Base-by-base conservation (phyloP, 176 grass and related monocot genomes). In the Musa beccarii region DNA sequence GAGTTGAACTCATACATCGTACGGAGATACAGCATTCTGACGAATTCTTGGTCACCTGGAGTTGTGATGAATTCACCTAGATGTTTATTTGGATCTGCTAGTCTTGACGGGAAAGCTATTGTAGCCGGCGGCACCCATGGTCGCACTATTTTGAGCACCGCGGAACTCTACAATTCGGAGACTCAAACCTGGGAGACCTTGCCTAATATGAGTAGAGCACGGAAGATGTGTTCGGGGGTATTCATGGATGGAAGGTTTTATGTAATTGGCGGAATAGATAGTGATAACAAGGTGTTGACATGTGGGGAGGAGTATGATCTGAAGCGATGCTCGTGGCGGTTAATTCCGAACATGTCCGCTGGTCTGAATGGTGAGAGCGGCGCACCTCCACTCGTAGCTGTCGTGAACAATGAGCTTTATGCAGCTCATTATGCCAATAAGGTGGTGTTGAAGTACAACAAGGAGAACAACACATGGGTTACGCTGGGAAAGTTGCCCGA, bases 241-340 rank as follows among this genome's bases (percentile, higher is more conserved):
- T 66, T 66, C 63, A 66, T 66, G 63, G 63, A 66, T 66, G 63
- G 63, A 2, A 66, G 29, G 63, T 66, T 66, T 22, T 66, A 66
- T 66, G 63, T 66, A n/a, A 66, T 66, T 2, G 63, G 63, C 24
- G 63, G 63, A n/a, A 66, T 66, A 11, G 63, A 25, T 29, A 13
- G 63, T 1, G 23, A 66, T 22, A 66, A 66, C 21, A 66, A 66
- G 22, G 63, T 66, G 63, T 22, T 66, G 10, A 66, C 63, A 26
- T 66, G 63, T 26, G 63, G 63, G 63, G 63, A 66, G 25, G 63
- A 24, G 22, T 66, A 66, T 21, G 24, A 66, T 22, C 25, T 66
- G 11, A 25, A 15, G 24, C 22, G 63, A 25, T 25, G 63, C 22
- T 66, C 63, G 13, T 66, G 63, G 63, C 10, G 22, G 63, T 11